phyloP scores from a whole-genome alignment of 805 yeast genomes.

The Candida pseudofarinosa region DNA sequence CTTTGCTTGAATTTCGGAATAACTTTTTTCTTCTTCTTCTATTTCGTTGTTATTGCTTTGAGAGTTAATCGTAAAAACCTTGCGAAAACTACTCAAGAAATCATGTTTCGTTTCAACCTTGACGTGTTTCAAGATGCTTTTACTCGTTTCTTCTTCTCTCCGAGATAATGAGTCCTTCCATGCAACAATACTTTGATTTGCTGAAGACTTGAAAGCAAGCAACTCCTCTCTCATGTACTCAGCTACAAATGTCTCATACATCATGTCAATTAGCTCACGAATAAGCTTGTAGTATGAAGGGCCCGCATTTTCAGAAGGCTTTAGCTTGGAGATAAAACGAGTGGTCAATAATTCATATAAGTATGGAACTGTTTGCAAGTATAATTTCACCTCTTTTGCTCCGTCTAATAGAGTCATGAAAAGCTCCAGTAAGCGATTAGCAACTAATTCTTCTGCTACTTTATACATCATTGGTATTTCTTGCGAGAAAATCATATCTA shows the following conservation, averaged over 20 bases:
- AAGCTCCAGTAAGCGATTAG: conserved; percentile 35
- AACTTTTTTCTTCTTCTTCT: conserved; percentile 27
- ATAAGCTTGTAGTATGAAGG: conserved; percentile 27
- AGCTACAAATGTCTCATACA: conserved; percentile 36
- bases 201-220: conserved; percentile 19
- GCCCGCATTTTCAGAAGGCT: conserved; percentile 34
- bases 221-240: conserved; percentile 39
- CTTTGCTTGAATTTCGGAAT: conserved; percentile 73
- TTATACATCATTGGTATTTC: conserved; percentile 45
- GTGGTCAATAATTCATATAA: conserved; percentile 27
- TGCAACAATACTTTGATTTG: conserved; percentile 21
- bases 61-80: conserved; percentile 47
- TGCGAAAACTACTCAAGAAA: conserved; percentile 59
- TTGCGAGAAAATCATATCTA: conserved; percentile 43
- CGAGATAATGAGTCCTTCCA: conserved; percentile 36
- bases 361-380: conserved; percentile 37
- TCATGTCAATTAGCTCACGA: conserved; percentile 37
- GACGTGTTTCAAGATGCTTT: conserved; percentile 46
- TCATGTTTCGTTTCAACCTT: conserved; percentile 50
- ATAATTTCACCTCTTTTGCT: conserved; percentile 24
- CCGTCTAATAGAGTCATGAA: conserved; percentile 22
- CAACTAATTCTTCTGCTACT: conserved; percentile 43
- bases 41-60: conserved; percentile 13
- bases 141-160: conserved; percentile 47
- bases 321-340: conserved; percentile 22